These are phyloP conservation scores for Benincasa hispida DNA, from an alignment of 306 rosid species.

Conservation along the genomic window DNA sequence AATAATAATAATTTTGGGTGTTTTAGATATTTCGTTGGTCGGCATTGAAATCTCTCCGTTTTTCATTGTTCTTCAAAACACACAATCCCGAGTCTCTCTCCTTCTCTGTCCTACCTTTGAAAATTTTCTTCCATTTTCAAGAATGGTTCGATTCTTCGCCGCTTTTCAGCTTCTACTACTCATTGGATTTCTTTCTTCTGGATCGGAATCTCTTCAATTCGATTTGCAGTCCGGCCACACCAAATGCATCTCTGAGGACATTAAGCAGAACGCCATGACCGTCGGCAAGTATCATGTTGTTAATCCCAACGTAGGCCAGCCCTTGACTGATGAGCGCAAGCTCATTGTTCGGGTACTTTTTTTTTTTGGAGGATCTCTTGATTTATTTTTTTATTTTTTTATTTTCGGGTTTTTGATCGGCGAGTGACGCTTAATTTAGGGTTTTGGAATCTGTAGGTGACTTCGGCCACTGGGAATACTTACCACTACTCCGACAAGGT, in stretches of 20 bases:
- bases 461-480: slow-evolving; percentile 62
- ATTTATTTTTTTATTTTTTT: not conserved
- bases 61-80: not conserved
- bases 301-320: slow-evolving; percentile 54
- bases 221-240: slow-evolving; percentile 74
- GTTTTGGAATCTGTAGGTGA: slow-evolving; percentile 41
- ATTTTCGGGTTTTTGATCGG: not conserved
- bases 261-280: slow-evolving; percentile 73
- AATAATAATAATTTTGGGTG: not conserved
- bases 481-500: slow-evolving; percentile 61
- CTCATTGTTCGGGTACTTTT: slow-evolving; percentile 62
- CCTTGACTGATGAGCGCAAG: slow-evolving; percentile 58
- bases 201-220: slow-evolving; percentile 65
- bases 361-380: not conserved
- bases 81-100: not conserved
- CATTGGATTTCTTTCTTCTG: slow-evolving; percentile 25
- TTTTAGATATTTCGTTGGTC: not conserved
- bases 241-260: slow-evolving; percentile 88
- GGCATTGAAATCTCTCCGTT: not conserved
- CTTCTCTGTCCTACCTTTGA: not conserved
- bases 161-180: slow-evolving; percentile 12
- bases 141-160: slow-evolving; percentile 12
- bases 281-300: slow-evolving; percentile 68
- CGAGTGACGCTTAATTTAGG: not conserved
- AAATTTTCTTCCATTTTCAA: not conserved